Evolutionary conservation across 352 stramenopile genomes (phyloP).

Genomic region (Phytophthora pini): DNA sequence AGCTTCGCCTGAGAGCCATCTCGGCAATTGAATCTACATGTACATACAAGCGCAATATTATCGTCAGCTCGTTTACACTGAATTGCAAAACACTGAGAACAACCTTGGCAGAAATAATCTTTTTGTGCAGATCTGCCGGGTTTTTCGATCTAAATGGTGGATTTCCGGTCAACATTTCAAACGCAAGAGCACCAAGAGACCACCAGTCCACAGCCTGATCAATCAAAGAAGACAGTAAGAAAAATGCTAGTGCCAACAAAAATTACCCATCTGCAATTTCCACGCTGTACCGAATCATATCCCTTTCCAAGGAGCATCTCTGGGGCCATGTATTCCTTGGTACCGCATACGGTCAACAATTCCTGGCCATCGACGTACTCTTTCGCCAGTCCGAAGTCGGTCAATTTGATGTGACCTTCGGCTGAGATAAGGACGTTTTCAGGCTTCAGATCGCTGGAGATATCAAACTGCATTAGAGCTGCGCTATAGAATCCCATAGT

Average conservation of each 20-base stretch:
- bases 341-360: constrained; percentile 79
- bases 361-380: constrained; percentile 74
- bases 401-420: constrained; percentile 91
- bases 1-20: constrained; percentile 85
- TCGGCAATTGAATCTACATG: constrained; percentile 70
- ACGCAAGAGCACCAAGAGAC: constrained; percentile 79
- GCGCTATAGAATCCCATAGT: not conserved
- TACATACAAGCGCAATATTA: not conserved
- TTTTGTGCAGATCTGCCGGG: constrained; percentile 69
- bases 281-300: constrained; percentile 66
- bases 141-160: constrained; percentile 82
- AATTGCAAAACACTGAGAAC: not conserved
- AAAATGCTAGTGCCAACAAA: constrained; percentile 9
- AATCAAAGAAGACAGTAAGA: not conserved
- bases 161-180: constrained; percentile 84
- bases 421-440: constrained; percentile 93
- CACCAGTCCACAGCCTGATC: constrained; percentile 83
- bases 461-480: not conserved
- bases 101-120: constrained; percentile 81
- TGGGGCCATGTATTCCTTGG: constrained; percentile 89
- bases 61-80: not conserved
- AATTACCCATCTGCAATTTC: not conserved
- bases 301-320: constrained; percentile 87
- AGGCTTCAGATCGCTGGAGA: constrained; percentile 85
- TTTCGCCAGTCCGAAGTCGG: constrained; percentile 92